A percentile compares a stretch with the other conserved stretches of the same genome.
phyloP scores from a whole-genome alignment of 371 early-diverging fungal genomes.

The Apophysomyces trapeziformis region DNA sequence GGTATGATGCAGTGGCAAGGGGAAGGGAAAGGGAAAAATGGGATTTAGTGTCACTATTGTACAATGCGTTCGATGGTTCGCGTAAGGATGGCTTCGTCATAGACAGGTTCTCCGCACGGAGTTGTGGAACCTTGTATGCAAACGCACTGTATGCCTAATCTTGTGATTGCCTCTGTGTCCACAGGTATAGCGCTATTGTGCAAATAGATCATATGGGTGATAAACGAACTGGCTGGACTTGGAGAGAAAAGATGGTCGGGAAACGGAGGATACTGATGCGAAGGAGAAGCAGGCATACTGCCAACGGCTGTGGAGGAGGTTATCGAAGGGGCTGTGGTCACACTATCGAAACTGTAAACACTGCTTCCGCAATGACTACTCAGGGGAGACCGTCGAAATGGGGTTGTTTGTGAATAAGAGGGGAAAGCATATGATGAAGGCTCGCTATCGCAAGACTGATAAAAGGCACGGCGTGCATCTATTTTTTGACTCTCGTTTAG shows the following conservation, averaged over 20 bases:
- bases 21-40: neutral
- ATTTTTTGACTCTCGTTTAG: constrained; percentile 53
- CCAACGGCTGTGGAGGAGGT: neutral
- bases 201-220: constrained; percentile 66
- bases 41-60: constrained; percentile 1
- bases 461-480: constrained; percentile 30
- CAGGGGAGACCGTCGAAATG: constrained; percentile 3
- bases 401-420: neutral
- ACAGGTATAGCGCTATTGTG: constrained; percentile 53
- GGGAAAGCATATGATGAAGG: constrained; percentile 17
- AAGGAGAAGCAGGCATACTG: constrained; percentile 13
- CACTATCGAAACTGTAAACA: constrained; percentile 5
- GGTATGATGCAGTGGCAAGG: neutral
- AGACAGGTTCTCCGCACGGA: constrained; percentile 27
- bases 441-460: constrained; percentile 26
- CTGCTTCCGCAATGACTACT: constrained; percentile 9
- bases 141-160: constrained; percentile 60
- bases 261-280: constrained; percentile 28
- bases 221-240: constrained; percentile 56
- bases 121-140: constrained; percentile 14
- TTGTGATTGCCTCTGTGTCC: constrained; percentile 55
- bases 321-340: constrained; percentile 2
- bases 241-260: constrained; percentile 30
- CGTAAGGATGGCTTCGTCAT: constrained; percentile 23
- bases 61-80: constrained; percentile 23